Base-by-base conservation (phyloP, 306 rosid species). In the Vigna mungo region DNA sequence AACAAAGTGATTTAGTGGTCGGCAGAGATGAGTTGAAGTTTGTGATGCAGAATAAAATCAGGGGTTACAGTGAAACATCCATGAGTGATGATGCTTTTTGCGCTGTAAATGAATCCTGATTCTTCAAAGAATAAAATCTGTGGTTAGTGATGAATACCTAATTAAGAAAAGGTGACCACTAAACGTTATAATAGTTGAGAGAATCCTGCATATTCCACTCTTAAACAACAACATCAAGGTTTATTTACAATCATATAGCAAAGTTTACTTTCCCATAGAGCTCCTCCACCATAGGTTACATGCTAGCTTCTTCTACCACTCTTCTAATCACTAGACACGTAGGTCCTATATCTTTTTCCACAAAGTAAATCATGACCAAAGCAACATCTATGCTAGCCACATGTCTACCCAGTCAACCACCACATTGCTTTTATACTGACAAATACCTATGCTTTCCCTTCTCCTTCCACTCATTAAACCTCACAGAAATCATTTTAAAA, bases 81-180 rank as follows among this genome's bases (percentile, higher is more conserved):
- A 71, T 71, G 68, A 36, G 11, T 8, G 58, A 71, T 34, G 52
- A 80, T 55, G 51, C 80, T 56, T 74, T 80, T 80, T 80, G 36
- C 2, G 69, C 70, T 80, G 64, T 74, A 66, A 66, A 64, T 63
- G 62, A 71, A 51, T 69, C 49, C 3, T 52, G 78, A 68, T 60
- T 41, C 55, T 60, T 55, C 32, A 14, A 73, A 67, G 76, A 81
- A 62, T 61, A 70, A 82, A 36, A 54, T 63, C 48, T 20, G 63
- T 11, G 82, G 64, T 77, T 34, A 46, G 36, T 74, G 21, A 13
- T 55, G 21, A 69, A 69, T 49, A 15, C 27, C 58, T 20, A 30
- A 30, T 30, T 30, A 11, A 41, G 20, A 36, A 71, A 59, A 69
- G 32, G 55, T 58, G 44, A 44, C 17, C 76, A 54, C 43, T 14